Base-by-base conservation (phyloP, 306 rosid genomes). In the Mimosa pudica region DNA sequence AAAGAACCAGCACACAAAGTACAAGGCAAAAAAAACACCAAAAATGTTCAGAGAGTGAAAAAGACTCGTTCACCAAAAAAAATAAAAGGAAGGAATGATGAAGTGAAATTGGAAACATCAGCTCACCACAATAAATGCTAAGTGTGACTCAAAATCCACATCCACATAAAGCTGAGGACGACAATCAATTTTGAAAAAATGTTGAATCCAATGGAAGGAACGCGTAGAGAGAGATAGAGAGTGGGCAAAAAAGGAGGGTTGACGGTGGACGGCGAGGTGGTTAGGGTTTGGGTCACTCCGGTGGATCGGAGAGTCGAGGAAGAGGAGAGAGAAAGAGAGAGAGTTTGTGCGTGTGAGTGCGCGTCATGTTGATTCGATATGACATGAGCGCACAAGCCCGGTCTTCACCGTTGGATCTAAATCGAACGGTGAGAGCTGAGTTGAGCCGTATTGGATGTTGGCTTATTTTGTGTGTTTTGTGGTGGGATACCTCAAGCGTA, bases 381-480 rank as follows among this genome's bases (percentile, higher is more conserved):
- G 87, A 76, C 89, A 89, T 85, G 75, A 83, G 80, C 81, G 84
- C 73, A 62, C 80, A 76, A 80, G 85, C 83, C 83, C 42, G 5
- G 35, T 65, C 13, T 55, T 0, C 1, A 38, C 87, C 90, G 90
- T 83, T 5, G 0, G 87, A 86, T 86, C 44, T 11, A 6, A 49
- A 85, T 86, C 61, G 82, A 12, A 69, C 85, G 87, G 85, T 5
- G 10, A 35, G 1, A 0, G 48, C 47, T 64, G 18, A 9, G 47
- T 81, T 63, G 5, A 35, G 80, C 46, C 71, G 75, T 24, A 70
- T 79, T 64, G 74, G 69, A 66, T 79, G 85, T 72, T 69, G 46
- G 18, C 62, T 67, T 49, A 46, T 51, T 57, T 61, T 74, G 42
- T 67, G 49, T 17, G 20, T 63, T 83, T 48, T 77, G 73, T 74